A percentile compares a stretch with the other conserved stretches of the same genome.
These are phyloP conservation scores for Daldinia concentrica DNA, from an alignment of 495 filamentous ascomycete genomes.

Conservation along the genomic window DNA sequence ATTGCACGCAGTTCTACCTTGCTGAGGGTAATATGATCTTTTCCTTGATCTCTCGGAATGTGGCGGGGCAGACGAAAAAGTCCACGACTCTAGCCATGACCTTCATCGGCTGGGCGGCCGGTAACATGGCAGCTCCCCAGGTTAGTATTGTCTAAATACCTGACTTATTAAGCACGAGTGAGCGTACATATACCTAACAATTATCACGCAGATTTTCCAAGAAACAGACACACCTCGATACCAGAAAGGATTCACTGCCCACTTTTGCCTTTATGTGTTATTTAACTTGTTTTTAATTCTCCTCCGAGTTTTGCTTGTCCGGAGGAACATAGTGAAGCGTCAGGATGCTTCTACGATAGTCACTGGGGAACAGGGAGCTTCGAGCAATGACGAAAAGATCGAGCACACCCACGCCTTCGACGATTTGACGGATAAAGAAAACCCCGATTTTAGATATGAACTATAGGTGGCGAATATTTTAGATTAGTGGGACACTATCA, in stretches of 20 bases:
- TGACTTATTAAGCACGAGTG: not conserved
- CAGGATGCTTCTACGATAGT: not conserved
- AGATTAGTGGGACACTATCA: too few species aligned
- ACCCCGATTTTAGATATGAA: not conserved
- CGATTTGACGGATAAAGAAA: not conserved
- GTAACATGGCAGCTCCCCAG: not conserved
- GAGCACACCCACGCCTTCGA: not conserved
- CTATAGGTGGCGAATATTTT: not conserved
- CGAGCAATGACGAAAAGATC: not conserved
- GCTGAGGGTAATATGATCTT: not conserved
- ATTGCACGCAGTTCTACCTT: not conserved
- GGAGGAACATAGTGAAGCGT: not conserved
- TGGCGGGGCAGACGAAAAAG: not conserved
- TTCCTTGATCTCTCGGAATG: not conserved
- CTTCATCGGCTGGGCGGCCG: not conserved
- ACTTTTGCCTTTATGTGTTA: slow-evolving; percentile 17
- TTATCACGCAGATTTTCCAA: not conserved
- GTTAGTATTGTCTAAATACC: not conserved
- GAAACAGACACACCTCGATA: not conserved
- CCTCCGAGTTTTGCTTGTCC: slow-evolving; percentile 8
- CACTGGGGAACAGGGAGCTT: not conserved
- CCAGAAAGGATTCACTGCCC: slow-evolving; percentile 17
- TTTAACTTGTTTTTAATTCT: slow-evolving; percentile 13
- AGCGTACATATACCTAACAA: not conserved
- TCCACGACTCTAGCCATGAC: not conserved